phyloP scores from a whole-genome alignment of 495 filamentous ascomycete genomes.

The Penicillium goetzii region DNA sequence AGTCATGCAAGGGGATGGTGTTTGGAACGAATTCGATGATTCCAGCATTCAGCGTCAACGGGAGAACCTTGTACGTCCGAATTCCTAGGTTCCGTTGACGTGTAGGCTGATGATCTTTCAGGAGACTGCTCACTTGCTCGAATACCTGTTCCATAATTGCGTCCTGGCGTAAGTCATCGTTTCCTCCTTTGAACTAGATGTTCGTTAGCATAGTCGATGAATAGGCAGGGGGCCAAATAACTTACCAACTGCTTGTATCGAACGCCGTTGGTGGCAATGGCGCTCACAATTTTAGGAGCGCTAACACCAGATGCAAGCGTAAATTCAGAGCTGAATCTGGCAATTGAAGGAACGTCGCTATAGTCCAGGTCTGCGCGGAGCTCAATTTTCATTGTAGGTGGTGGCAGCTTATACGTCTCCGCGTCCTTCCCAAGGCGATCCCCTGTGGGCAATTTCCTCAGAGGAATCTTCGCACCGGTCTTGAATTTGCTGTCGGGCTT shows the following conservation, averaged over 20 bases:
- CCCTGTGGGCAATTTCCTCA: conserved; percentile 63
- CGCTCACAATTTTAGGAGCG: conserved; percentile 87
- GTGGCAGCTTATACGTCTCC: conserved; percentile 69
- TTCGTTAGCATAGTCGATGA: neutral
- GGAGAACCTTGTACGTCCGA: conserved; percentile 93
- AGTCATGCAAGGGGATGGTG: conserved; percentile 88
- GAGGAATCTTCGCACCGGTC: conserved; percentile 62
- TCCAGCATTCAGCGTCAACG: conserved; percentile 79
- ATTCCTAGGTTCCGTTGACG: conserved; percentile 86
- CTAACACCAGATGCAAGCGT: conserved; percentile 87
- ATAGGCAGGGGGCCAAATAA: neutral
- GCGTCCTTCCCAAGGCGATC: conserved; percentile 58
- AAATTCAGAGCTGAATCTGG: conserved; percentile 69
- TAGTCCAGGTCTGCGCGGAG: conserved; percentile 78
- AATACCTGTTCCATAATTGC: conserved; percentile 99
- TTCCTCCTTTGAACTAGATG: conserved; percentile 81
- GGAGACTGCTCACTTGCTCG: conserved; percentile 86
- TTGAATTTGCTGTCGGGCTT: conserved; percentile 64
- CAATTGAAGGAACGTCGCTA: conserved; percentile 68
- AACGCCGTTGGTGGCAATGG: conserved; percentile 71
- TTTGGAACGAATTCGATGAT: conserved; percentile 96
- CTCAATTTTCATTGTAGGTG: conserved; percentile 84
- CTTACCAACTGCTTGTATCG: conserved; percentile 83
- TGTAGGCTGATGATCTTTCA: conserved; percentile 82
- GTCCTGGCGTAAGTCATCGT: conserved; percentile 96